These are phyloP conservation scores for Hanseniaspora lachancei DNA, from an alignment of 805 yeast species.

Conservation along the genomic window DNA sequence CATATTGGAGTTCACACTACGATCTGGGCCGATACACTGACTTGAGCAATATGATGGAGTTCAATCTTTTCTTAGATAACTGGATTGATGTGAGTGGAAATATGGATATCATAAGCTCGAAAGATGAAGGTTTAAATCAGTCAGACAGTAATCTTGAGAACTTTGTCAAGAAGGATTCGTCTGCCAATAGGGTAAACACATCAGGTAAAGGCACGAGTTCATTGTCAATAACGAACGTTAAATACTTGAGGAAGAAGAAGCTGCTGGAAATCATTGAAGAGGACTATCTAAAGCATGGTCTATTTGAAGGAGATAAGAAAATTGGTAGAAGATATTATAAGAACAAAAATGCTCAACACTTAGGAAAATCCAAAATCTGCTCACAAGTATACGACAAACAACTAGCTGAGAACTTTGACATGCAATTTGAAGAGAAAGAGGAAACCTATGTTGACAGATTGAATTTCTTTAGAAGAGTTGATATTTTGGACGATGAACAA, in stretches of 20 bases:
- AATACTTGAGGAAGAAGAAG: background rate
- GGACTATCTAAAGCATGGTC: background rate
- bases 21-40: conserved; percentile 7
- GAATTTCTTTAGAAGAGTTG: background rate
- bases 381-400: background rate
- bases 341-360: background rate
- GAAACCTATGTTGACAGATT: background rate
- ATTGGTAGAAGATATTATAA: conserved; percentile 3
- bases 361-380: background rate
- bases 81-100: background rate
- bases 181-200: background rate
- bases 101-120: background rate
- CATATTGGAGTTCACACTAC: conserved; percentile 7
- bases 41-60: background rate
- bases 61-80: conserved; percentile 8
- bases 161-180: background rate
- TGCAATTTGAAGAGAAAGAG: background rate
- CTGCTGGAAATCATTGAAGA: background rate
- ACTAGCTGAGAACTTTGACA: background rate
- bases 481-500: background rate
- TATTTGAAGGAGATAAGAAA: conserved; percentile 8
- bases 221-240: background rate
- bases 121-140: background rate
- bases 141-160: background rate
- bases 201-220: background rate